phyloP scores from a whole-genome alignment of 352 stramenopile genomes.

The Pythium aphanidermatum region DNA sequence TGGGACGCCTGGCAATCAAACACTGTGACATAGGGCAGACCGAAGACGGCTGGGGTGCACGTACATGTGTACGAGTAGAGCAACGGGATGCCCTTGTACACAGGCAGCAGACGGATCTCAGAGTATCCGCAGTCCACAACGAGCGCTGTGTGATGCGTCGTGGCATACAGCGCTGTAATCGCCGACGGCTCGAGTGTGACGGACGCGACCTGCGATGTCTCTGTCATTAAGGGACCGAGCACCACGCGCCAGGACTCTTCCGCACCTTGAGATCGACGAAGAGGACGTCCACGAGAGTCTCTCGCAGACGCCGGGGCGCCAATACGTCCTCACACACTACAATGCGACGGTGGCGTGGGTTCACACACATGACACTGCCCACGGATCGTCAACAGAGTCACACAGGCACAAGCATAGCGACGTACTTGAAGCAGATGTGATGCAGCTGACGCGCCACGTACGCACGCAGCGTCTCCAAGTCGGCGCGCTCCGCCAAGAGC shows the following conservation, averaged over 20 bases:
- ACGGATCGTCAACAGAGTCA: not conserved
- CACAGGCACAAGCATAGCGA: conserved; percentile 1
- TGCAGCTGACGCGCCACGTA: conserved; percentile 58
- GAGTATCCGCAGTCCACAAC: conserved; percentile 73
- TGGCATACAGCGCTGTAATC: conserved; percentile 61
- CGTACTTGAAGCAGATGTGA: conserved; percentile 68
- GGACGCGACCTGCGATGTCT: conserved; percentile 29
- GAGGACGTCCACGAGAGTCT: conserved; percentile 55
- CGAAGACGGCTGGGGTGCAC: no score
- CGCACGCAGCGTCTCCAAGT: conserved; percentile 31
- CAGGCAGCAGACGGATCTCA: conserved; percentile 66
- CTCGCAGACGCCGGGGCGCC: conserved; percentile 46
- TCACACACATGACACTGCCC: conserved; percentile 57
- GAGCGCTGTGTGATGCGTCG: conserved; percentile 64
- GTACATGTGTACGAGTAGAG: conserved; percentile 61
- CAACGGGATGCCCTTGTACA: conserved; percentile 81
- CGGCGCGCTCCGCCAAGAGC: conserved; percentile 31
- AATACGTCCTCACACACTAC: conserved; percentile 79
- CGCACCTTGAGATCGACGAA: conserved; percentile 57
- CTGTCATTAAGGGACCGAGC: not conserved
- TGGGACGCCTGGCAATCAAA: conserved; percentile 46
- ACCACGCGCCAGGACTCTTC: not conserved
- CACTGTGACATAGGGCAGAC: no score
- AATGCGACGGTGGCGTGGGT: conserved; percentile 63
- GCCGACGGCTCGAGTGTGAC: conserved; percentile 66